Evolutionary conservation across 129 eudicot species (phyloP).

Genomic region (Tagetes patula): DNA sequence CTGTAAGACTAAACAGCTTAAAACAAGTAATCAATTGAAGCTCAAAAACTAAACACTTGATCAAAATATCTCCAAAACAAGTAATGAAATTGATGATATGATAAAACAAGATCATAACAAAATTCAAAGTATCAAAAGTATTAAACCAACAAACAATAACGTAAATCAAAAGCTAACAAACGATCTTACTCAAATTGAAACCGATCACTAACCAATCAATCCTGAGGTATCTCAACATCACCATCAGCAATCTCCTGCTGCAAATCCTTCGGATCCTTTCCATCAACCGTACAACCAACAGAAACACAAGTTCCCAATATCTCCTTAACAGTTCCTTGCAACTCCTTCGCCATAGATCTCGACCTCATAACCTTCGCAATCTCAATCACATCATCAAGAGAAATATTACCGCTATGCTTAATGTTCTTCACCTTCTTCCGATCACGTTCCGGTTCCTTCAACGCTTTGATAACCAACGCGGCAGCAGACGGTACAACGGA

Average conservation of each 20-base stretch:
- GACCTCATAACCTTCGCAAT: constrained; percentile 41
- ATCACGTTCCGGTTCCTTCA: constrained; percentile 47
- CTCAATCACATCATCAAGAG: constrained; percentile 41
- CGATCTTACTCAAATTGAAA: constrained; percentile 7
- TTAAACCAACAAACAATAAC: constrained; percentile 10
- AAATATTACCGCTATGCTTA: constrained; percentile 38
- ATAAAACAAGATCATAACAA: constrained; percentile 2
- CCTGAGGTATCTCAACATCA: constrained; percentile 37
- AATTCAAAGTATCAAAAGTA: constrained; percentile 7
- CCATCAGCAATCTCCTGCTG: constrained; percentile 47
- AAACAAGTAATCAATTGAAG: neutral
- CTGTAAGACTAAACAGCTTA: neutral
- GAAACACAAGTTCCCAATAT: constrained; percentile 45
- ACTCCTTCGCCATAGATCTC: constrained; percentile 46
- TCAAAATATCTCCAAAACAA: constrained; percentile 12
- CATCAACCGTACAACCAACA: constrained; percentile 46
- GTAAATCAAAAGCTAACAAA: constrained; percentile 9
- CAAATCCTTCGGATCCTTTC: constrained; percentile 45
- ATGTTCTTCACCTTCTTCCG: constrained; percentile 45
- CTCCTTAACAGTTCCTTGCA: constrained; percentile 52
- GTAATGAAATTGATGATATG: neutral
- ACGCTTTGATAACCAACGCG: constrained; percentile 40
- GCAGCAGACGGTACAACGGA: constrained; percentile 51
- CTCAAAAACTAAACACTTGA: constrained; percentile 3
- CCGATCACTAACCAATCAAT: neutral